Conservation (phyloP, 2,329 filamentous ascomycete genomes). For the Amylocarpus encephaloides region DNA sequence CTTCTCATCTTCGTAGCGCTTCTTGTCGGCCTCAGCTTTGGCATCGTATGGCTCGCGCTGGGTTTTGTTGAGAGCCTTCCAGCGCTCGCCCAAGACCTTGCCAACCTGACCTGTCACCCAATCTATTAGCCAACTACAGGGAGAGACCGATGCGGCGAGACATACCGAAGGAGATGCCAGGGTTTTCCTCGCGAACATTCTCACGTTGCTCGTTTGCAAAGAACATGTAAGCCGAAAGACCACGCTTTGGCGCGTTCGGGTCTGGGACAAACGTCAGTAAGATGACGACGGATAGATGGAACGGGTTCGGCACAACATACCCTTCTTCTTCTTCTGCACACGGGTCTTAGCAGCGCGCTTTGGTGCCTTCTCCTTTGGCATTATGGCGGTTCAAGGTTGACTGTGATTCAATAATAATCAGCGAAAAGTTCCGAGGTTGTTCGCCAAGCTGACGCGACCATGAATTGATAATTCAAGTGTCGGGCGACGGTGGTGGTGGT, state of each 20-base stretch:
- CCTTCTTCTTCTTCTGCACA: conserved; percentile 66
- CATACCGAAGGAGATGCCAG: conserved; percentile 90
- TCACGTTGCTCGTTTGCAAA: conserved; percentile 99
- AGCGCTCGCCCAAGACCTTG: conserved; percentile 96
- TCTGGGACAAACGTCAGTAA: conserved; percentile 53
- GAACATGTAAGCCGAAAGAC: conserved; percentile 99
- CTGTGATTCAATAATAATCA: conserved; percentile 4
- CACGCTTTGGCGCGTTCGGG: conserved; percentile 94
- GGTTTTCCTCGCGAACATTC: conserved; percentile 97
- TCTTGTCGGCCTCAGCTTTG: conserved; percentile 96
- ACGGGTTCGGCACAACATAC: conserved; percentile 36
- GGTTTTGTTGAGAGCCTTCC: conserved; percentile 94
- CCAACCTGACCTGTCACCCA: conserved; percentile 71
- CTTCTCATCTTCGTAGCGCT: conserved; percentile 99
- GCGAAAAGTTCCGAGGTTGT: background rate
- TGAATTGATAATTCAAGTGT: background rate
- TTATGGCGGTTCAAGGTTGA: conserved; percentile 30
- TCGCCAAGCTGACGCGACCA: background rate
- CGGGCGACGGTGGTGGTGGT: background rate
- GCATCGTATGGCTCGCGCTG: conserved; percentile 91
- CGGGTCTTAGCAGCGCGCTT: conserved; percentile 57
- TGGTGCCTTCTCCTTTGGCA: conserved; percentile 62
- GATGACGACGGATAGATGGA: conserved; percentile 1
- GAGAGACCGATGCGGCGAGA: background rate
- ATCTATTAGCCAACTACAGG: conserved; percentile 10